A percentile compares a stretch with the other conserved stretches of the same genome.
phyloP scores from a whole-genome alignment of 2,329 filamentous ascomycete species.

The Cladosporium cucumerinum region DNA sequence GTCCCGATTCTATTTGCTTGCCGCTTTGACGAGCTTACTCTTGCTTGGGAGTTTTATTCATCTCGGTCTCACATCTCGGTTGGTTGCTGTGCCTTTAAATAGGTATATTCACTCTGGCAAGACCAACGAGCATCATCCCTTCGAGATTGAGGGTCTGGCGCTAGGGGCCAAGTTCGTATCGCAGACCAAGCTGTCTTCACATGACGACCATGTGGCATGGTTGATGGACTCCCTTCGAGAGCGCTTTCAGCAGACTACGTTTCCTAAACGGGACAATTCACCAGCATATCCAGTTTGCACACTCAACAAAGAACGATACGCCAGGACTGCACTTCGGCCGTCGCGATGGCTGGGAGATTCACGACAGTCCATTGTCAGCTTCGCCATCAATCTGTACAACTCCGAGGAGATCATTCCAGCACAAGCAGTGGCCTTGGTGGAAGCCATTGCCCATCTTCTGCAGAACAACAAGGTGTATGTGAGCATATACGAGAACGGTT shows the following conservation, averaged over 20 bases:
- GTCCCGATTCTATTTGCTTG: background rate
- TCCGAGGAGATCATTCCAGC: constrained; percentile 13
- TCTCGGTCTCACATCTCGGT: background rate
- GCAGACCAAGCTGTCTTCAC: background rate
- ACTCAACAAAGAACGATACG: background rate
- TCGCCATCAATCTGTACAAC: constrained; percentile 14
- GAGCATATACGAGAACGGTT: constrained; percentile 16
- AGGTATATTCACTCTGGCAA: background rate
- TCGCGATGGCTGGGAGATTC: background rate
- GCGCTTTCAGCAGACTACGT: background rate
- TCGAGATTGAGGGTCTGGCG: constrained; percentile 5
- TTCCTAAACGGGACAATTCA: background rate
- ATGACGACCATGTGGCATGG: background rate
- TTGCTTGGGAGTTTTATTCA: constrained; percentile 2
- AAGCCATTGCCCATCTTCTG: constrained; percentile 10
- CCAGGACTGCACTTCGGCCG: background rate
- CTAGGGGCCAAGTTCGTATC: background rate
- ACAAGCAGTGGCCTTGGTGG: constrained; percentile 8
- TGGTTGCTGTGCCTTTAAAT: background rate
- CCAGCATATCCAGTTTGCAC: background rate
- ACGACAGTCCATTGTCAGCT: background rate
- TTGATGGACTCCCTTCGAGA: background rate
- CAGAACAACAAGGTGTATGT: constrained; percentile 11
- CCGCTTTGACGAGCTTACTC: background rate
- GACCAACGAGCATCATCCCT: background rate